phyloP scores from a whole-genome alignment of 2,329 filamentous ascomycete species.

The Clarireedia homoeocarpa region DNA sequence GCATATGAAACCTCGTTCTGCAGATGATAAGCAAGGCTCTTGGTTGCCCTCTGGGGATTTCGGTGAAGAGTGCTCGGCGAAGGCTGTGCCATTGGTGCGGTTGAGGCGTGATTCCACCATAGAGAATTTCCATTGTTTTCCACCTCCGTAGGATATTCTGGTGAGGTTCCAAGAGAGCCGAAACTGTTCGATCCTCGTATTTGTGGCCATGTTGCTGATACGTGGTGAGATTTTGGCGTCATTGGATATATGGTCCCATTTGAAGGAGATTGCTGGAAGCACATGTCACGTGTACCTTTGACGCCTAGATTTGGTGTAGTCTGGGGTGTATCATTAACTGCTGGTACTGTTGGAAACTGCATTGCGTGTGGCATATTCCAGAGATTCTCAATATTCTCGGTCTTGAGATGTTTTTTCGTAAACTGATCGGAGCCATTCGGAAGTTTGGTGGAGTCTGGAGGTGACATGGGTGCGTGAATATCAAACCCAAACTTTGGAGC shows the following conservation, averaged over 20 bases:
- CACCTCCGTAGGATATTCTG: slow-evolving; percentile 3
- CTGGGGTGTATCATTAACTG: slow-evolving; percentile 19
- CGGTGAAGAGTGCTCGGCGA: slow-evolving; percentile 20
- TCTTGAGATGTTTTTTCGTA: background rate
- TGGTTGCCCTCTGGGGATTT: slow-evolving; percentile 23
- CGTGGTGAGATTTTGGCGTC: slow-evolving; percentile 20
- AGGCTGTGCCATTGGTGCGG: slow-evolving; percentile 23
- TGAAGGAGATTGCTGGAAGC: slow-evolving; percentile 14
- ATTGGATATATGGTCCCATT: slow-evolving; percentile 16
- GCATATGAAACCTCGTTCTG: slow-evolving; percentile 24
- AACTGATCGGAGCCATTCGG: slow-evolving; percentile 18
- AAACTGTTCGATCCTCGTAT: slow-evolving; percentile 13
- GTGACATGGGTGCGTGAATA: slow-evolving; percentile 35
- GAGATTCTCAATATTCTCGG: slow-evolving; percentile 29
- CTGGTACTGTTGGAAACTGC: slow-evolving; percentile 19
- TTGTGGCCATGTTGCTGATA: slow-evolving; percentile 21
- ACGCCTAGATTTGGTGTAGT: slow-evolving; percentile 20
- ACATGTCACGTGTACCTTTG: slow-evolving; percentile 18
- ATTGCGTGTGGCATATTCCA: slow-evolving; percentile 25
- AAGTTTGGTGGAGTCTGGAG: slow-evolving; percentile 37
- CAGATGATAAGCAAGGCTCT: slow-evolving; percentile 24
- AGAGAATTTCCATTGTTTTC: slow-evolving; percentile 18
- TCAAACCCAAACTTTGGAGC: slow-evolving; percentile 39
- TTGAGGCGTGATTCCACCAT: slow-evolving; percentile 27
- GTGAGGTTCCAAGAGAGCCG: slow-evolving; percentile 11